Evolutionary conservation across 768 basidiomycete genomes (phyloP).

Genomic region (Daedaleopsis sinensis): DNA sequence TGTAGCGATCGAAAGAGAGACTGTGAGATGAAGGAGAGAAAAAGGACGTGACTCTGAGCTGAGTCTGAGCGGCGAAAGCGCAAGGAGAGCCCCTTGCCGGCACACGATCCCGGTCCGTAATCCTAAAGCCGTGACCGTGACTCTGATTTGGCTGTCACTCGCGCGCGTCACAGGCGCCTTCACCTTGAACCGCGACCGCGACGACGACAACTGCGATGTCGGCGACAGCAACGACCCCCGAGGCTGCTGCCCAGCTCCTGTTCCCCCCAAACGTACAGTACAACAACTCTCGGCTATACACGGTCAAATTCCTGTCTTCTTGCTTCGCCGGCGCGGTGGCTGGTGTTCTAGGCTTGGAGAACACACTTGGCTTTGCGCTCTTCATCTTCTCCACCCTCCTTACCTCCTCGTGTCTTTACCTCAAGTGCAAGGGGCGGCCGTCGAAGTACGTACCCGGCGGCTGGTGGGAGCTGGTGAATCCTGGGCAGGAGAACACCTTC

Average conservation of each 20-base stretch:
- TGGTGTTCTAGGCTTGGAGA: conserved; percentile 87
- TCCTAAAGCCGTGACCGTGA: conserved; percentile 12
- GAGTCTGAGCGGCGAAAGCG: conserved; percentile 12
- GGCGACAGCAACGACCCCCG: conserved; percentile 42
- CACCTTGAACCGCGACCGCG: conserved; percentile 8
- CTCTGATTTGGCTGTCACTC: not conserved
- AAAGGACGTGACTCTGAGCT: conserved; percentile 3
- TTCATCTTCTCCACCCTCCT: conserved; percentile 71
- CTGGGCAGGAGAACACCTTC: conserved; percentile 89
- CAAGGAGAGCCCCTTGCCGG: conserved; percentile 10
- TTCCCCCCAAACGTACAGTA: conserved; percentile 68
- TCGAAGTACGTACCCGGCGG: conserved; percentile 66
- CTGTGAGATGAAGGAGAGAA: conserved; percentile 7
- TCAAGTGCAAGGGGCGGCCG: conserved; percentile 75
- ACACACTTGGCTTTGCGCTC: conserved; percentile 79
- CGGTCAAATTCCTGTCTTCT: conserved; percentile 78
- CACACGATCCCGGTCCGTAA: conserved; percentile 15
- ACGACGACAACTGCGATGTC: conserved; percentile 26
- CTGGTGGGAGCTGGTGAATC: conserved; percentile 69
- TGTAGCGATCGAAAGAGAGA: conserved; percentile 9
- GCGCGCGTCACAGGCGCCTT: not conserved
- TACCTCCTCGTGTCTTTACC: conserved; percentile 65
- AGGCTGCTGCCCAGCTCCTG: conserved; percentile 57
- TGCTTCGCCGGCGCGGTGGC: conserved; percentile 88
- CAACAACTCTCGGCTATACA: conserved; percentile 58